Conservation (phyloP, 768 basidiomycete species). For the Termitomyces sp. region DNA sequence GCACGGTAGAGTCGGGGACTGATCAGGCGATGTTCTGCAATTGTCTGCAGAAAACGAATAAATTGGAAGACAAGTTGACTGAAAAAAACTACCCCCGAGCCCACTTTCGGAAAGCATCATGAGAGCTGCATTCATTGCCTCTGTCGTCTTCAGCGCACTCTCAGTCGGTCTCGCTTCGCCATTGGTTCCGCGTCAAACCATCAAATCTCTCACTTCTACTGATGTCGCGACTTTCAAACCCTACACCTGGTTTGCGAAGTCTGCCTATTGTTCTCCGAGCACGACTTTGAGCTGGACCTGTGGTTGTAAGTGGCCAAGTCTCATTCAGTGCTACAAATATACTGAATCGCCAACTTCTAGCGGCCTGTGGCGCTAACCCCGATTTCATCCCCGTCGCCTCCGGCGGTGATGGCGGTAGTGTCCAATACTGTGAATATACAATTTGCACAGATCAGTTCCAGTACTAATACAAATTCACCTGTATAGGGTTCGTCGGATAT, state of each 20-base stretch:
- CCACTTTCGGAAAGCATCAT: not conserved
- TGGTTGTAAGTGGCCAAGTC: slow-evolving; percentile 31
- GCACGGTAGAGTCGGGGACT: not conserved
- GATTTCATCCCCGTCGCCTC: slow-evolving; percentile 37
- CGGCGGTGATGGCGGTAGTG: slow-evolving; percentile 34
- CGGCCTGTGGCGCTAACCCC: slow-evolving; percentile 33
- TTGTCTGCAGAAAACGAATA: not conserved
- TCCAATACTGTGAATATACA: slow-evolving; percentile 32
- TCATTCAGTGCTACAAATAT: not conserved
- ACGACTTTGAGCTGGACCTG: slow-evolving; percentile 44
- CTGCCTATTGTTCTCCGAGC: slow-evolving; percentile 44
- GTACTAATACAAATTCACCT: not conserved
- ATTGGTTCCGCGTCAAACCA: slow-evolving; percentile 23
- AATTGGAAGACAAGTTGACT: not conserved
- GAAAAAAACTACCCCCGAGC: not conserved
- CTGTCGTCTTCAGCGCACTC: not conserved
- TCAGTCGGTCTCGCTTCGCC: slow-evolving; percentile 8
- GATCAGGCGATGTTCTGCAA: not conserved
- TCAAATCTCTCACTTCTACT: slow-evolving; percentile 29
- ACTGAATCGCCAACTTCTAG: slow-evolving; percentile 16
- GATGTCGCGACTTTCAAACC: slow-evolving; percentile 42
- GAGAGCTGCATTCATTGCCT: not conserved
- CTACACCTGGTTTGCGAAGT: slow-evolving; percentile 43
- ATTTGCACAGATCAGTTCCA: not conserved
- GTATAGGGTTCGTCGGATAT: slow-evolving; percentile 21